Base-by-base conservation (phyloP, 257 asterid genomes). In the Solanum chaucha region DNA sequence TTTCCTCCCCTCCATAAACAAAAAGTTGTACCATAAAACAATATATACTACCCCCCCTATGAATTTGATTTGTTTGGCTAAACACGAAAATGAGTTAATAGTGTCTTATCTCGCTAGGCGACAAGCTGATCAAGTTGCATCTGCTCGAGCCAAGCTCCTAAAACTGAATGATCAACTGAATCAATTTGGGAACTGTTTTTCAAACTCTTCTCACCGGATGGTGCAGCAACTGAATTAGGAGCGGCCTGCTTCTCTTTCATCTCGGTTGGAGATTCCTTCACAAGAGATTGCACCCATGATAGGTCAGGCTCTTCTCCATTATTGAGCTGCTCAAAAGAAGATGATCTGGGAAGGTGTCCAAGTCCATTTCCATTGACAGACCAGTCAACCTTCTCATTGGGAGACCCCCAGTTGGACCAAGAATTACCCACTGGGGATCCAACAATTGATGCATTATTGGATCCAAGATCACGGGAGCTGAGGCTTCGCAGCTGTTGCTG, bases 231-330 rank as follows among this genome's bases (percentile, higher is more conserved):
- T 10, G 94, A 86, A 59, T 84, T 44, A 6, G 93, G 90, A 59
- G 91, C 93, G 71, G 92, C 95, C 85, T 86, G 85, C 89, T 95
- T 94, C 48, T 91, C 93, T 88, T 85, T 91, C 96, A 95, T 97
- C 96, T 94, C 97, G 51, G 98, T 97, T 90, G 98, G 95, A 80
- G 98, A 91, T 94, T 97, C 99, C 90, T 94, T 97, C 82, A 97
- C 99, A 14, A 97, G 98, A 67, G 98, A 94, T 89, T 95, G 99
- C 91, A 97, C 99, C 99, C 99, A 95, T 58, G 99, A 93, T 65
- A 97, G 81, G 89, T 97, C 98, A 30, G 98, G 99, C 89, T 93
- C 98, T 28, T 93, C 95, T 73, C 93, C 94, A 12, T 89, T 93
- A 24, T 90, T 87, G 28, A 78, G 83, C 72, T 71, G 83, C 55